Evolutionary conservation across 2,329 filamentous ascomycete genomes (phyloP).

Genomic region (Tolypocladium ophioglossoides): DNA sequence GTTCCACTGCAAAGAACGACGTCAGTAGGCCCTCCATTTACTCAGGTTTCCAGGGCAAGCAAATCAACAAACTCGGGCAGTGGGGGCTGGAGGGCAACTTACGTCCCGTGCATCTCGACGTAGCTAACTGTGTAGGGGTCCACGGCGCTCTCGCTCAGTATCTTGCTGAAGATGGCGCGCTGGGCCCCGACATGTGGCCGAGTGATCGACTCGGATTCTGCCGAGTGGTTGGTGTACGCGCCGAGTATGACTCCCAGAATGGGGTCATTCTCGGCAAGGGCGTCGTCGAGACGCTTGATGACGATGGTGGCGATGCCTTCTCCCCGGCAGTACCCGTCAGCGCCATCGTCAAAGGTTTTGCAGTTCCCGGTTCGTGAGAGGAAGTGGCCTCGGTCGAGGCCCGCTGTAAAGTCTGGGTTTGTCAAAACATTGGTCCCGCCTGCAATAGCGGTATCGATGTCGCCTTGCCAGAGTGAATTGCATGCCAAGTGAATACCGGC

Average conservation of each 20-base stretch:
- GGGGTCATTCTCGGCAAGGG: constrained; percentile 65
- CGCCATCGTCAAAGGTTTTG: constrained; percentile 73
- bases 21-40: not conserved
- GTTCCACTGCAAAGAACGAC: constrained; percentile 60
- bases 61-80: not conserved
- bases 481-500: constrained; percentile 62
- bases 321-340: constrained; percentile 74
- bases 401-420: constrained; percentile 40
- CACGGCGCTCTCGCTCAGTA: constrained; percentile 33
- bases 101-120: constrained; percentile 70
- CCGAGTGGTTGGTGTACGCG: constrained; percentile 40
- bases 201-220: not conserved
- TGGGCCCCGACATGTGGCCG: not conserved
- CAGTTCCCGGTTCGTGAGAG: constrained; percentile 40
- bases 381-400: constrained; percentile 67
- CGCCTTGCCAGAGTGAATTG: constrained; percentile 56
- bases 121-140: constrained; percentile 71
- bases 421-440: constrained; percentile 45
- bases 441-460: constrained; percentile 72
- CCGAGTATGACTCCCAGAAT: constrained; percentile 67
- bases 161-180: not conserved
- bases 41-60: not conserved
- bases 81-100: not conserved
- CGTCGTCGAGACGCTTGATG: constrained; percentile 71
- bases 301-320: constrained; percentile 67